Evolutionary conservation across 2,329 filamentous ascomycete genomes (phyloP).

Genomic region (Monosporascus sp.): DNA sequence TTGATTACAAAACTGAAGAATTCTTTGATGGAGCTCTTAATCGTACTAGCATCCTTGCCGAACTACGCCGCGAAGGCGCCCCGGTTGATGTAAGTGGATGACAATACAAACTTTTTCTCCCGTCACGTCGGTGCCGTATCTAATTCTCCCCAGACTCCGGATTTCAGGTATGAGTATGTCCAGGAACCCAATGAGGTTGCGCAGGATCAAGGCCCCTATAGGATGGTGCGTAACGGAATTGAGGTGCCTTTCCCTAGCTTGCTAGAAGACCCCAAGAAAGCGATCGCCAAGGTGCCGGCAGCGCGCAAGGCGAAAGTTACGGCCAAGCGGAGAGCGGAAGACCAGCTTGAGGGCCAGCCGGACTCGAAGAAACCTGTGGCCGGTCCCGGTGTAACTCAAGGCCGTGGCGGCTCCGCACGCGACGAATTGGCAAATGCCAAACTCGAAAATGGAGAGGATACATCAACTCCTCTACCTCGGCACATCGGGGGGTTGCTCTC

Average conservation of each 20-base stretch:
- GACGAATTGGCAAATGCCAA: conserved; percentile 2
- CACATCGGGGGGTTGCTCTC: conserved; percentile 36
- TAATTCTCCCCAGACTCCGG: conserved; percentile 17
- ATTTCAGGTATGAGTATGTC: conserved; percentile 22
- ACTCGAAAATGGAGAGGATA: conserved; percentile 24
- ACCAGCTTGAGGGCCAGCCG: conserved; percentile 44
- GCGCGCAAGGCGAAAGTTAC: conserved; percentile 26
- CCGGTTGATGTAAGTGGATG: conserved; percentile 20
- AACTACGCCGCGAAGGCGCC: conserved; percentile 21
- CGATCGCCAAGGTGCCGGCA: conserved; percentile 22
- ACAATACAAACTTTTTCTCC: neutral
- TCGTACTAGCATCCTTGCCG: conserved; percentile 19
- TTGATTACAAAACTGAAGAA: conserved; percentile 21
- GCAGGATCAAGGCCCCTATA: conserved; percentile 19
- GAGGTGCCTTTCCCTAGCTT: conserved; percentile 28
- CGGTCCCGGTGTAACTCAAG: conserved; percentile 20
- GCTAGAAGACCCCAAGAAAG: conserved; percentile 30
- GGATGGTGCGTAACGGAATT: conserved; percentile 21
- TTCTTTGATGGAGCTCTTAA: conserved; percentile 24
- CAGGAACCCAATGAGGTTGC: conserved; percentile 15
- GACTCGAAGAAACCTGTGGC: conserved; percentile 43
- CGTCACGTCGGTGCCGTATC: conserved; percentile 2
- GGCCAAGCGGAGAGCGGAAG: conserved; percentile 47
- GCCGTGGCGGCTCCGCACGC: neutral
- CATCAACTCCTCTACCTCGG: conserved; percentile 28